phyloP scores from a whole-genome alignment of 768 basidiomycete genomes.

The Pleurotus tuber-regium region DNA sequence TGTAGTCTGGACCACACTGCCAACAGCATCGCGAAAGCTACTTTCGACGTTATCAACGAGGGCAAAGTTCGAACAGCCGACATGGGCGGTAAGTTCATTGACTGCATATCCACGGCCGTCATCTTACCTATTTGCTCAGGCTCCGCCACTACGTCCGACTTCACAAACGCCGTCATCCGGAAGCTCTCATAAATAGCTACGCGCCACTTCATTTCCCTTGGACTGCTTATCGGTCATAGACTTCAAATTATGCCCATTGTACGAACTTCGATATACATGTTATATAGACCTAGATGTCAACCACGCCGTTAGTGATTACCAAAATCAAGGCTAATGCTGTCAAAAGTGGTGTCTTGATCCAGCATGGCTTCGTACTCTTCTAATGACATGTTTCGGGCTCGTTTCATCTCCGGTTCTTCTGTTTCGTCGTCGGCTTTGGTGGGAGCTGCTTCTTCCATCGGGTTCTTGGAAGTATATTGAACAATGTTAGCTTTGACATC shows the following conservation, averaged over 20 bases:
- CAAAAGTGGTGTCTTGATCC: constrained; percentile 46
- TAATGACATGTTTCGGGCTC: constrained; percentile 32
- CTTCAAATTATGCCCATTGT: neutral
- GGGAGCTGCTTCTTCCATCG: constrained; percentile 10
- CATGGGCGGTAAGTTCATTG: constrained; percentile 74
- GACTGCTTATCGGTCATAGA: neutral
- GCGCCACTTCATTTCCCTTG: neutral
- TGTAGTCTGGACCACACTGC: constrained; percentile 86
- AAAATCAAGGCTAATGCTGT: constrained; percentile 40
- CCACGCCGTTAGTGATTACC: constrained; percentile 9
- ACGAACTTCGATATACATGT: neutral
- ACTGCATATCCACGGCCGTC: neutral
- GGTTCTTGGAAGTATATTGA: constrained; percentile 15
- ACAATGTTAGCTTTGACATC: constrained; percentile 14
- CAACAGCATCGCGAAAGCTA: constrained; percentile 88
- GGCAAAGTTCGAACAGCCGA: constrained; percentile 91
- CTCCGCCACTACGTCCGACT: constrained; percentile 88
- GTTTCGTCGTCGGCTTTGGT: constrained; percentile 8
- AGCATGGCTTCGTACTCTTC: constrained; percentile 54
- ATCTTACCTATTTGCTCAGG: constrained; percentile 40
- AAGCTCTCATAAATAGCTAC: constrained; percentile 43
- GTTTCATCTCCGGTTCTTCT: constrained; percentile 38
- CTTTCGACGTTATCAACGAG: constrained; percentile 88
- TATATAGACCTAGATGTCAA: constrained; percentile 18
- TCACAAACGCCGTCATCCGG: constrained; percentile 90